Conservation (phyloP, 257 asterid species). For the Solanum tacnaense region DNA sequence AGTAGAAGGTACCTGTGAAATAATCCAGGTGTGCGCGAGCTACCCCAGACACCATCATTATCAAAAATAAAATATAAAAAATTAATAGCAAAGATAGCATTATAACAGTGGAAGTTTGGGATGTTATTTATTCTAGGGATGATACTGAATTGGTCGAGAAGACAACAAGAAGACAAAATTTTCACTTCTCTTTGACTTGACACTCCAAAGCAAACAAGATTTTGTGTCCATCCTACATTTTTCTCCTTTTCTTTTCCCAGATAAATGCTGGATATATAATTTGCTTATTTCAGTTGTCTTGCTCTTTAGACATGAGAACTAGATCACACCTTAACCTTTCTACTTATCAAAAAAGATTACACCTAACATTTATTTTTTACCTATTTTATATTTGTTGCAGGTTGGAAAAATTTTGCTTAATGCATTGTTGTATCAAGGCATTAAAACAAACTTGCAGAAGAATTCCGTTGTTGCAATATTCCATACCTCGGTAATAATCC, state of each 20-base stretch:
- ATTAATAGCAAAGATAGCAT: background rate
- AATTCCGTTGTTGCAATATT: constrained; percentile 66
- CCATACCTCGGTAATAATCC: constrained; percentile 44
- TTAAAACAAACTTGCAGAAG: constrained; percentile 78
- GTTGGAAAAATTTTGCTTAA: constrained; percentile 78
- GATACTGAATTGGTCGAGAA: background rate
- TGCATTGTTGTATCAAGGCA: constrained; percentile 78
- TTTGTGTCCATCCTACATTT: background rate
- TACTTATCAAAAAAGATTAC: background rate
- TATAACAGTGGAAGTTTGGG: background rate
- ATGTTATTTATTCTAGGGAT: background rate
- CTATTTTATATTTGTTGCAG: constrained; percentile 24
- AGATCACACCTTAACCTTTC: background rate
- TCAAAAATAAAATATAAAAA: background rate
- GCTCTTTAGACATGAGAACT: background rate
- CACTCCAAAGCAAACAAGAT: background rate
- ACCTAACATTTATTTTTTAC: background rate
- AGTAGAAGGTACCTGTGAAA: background rate
- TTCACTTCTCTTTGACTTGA: background rate
- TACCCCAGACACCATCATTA: background rate
- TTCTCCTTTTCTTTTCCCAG: background rate
- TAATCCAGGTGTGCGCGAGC: background rate
- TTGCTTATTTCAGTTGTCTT: background rate
- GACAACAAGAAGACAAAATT: background rate
- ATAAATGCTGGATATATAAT: background rate